Percentiles rank a stretch among this genome's conserved stretches.
phyloP scores from a whole-genome alignment of 768 basidiomycete species.

The Cantharellus anzutake region DNA sequence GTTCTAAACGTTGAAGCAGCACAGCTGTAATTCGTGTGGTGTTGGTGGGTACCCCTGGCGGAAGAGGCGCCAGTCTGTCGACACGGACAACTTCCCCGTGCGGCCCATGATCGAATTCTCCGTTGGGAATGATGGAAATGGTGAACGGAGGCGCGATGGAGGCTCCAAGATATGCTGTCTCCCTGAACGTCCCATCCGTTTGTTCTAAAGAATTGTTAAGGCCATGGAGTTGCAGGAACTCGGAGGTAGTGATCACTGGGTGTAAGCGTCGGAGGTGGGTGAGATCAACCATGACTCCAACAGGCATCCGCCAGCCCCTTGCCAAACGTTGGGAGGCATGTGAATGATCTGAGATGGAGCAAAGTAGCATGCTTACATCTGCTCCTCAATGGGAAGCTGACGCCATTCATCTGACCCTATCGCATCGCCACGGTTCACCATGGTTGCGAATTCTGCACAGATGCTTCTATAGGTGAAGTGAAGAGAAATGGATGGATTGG shows the following conservation, averaged over 20 bases:
- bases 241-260: conserved; percentile 24
- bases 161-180: conserved; percentile 16
- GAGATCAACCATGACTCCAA: conserved; percentile 23
- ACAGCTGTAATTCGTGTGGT: conserved; percentile 12
- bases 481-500: background rate
- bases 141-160: conserved; percentile 13
- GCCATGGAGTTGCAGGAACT: conserved; percentile 26
- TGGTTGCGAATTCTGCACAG: conserved; percentile 24
- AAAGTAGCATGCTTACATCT: conserved; percentile 14
- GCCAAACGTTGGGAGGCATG: background rate
- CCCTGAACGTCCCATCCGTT: conserved; percentile 22
- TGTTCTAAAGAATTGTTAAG: conserved; percentile 19
- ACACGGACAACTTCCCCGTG: conserved; percentile 17
- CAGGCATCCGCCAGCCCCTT: conserved; percentile 14
- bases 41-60: conserved; percentile 1
- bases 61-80: conserved; percentile 14
- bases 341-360: conserved; percentile 6
- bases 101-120: conserved; percentile 21
- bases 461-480: conserved; percentile 8
- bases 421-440: conserved; percentile 28
- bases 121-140: conserved; percentile 21
- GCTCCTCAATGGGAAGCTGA: conserved; percentile 16
- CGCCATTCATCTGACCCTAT: conserved; percentile 25
- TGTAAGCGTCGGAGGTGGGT: conserved; percentile 22
- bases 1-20: background rate